Conservation (phyloP, 768 basidiomycete genomes). For the Psilocybe tampanensis region DNA sequence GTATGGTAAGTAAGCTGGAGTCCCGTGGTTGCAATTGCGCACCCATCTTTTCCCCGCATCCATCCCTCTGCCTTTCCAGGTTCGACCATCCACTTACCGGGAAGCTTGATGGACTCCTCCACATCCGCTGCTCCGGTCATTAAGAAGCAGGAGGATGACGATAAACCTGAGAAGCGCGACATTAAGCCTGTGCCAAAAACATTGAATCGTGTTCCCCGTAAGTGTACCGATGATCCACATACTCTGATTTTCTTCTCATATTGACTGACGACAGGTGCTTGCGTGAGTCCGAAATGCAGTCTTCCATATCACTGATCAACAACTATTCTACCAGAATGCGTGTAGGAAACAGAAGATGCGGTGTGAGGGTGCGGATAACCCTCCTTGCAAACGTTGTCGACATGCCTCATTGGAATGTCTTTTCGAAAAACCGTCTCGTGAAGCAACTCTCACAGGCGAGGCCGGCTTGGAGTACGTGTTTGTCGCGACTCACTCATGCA, state of each 20-base stretch:
- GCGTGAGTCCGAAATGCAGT: slow-evolving; percentile 50
- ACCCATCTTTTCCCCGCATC: slow-evolving; percentile 36
- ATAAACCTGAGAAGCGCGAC: slow-evolving; percentile 61
- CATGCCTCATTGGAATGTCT: slow-evolving; percentile 90
- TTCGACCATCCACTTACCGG: slow-evolving; percentile 18
- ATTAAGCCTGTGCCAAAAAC: slow-evolving; percentile 76
- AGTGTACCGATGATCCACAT: slow-evolving; percentile 33
- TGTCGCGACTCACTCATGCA: slow-evolving; percentile 4
- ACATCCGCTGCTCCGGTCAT: slow-evolving; percentile 34
- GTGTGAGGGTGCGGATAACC: slow-evolving; percentile 95
- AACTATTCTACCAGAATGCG: slow-evolving; percentile 66
- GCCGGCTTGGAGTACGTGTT: slow-evolving; percentile 82
- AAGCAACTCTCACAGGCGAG: slow-evolving; percentile 86
- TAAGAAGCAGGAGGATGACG: slow-evolving; percentile 68
- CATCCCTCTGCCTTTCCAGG: slow-evolving; percentile 26
- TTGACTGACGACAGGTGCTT: slow-evolving; percentile 60
- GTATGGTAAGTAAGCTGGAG: slow-evolving; percentile 10
- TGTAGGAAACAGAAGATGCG: slow-evolving; percentile 98
- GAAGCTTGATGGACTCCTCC: slow-evolving; percentile 38
- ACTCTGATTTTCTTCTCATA: slow-evolving; percentile 13
- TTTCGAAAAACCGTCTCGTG: slow-evolving; percentile 91
- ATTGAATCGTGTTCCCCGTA: slow-evolving; percentile 86
- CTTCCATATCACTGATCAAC: slow-evolving; percentile 4
- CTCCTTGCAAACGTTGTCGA: slow-evolving; percentile 93
- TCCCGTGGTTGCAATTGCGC: slow-evolving; percentile 16